Percentiles rank a stretch among this genome's conserved stretches.
These are phyloP conservation scores for Coniella vitis DNA, from an alignment of 2,329 filamentous ascomycete genomes.

Conservation along the genomic window DNA sequence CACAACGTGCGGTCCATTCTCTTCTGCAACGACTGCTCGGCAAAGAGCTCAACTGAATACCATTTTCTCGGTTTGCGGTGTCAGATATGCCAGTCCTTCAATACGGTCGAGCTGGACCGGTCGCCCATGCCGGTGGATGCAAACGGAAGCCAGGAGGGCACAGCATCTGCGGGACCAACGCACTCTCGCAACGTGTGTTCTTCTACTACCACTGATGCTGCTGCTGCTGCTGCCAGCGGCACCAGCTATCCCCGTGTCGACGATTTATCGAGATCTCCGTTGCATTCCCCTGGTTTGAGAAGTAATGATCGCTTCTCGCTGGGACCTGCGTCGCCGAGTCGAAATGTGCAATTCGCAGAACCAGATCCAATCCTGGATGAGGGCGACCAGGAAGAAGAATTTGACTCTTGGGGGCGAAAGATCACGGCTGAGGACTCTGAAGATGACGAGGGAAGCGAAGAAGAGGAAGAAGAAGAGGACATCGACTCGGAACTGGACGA, in stretches of 20 bases:
- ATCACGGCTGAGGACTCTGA: slow-evolving; percentile 22
- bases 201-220: not conserved
- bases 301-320: not conserved
- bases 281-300: not conserved
- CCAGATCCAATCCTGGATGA: slow-evolving; percentile 1
- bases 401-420: slow-evolving; percentile 39
- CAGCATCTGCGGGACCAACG: not conserved
- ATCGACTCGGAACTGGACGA: slow-evolving; percentile 21
- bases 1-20: slow-evolving; percentile 73
- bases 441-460: slow-evolving; percentile 40
- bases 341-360: not conserved
- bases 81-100: slow-evolving; percentile 62
- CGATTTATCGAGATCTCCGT: not conserved
- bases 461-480: slow-evolving; percentile 31
- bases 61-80: slow-evolving; percentile 96
- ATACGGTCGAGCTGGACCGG: slow-evolving; percentile 51
- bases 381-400: slow-evolving; percentile 41
- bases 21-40: slow-evolving; percentile 90
- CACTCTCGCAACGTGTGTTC: not conserved
- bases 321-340: not conserved
- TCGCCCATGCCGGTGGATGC: slow-evolving; percentile 10
- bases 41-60: slow-evolving; percentile 77
- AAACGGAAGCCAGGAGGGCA: not conserved
- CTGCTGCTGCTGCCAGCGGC: no score
- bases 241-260: no score